Percentiles rank a stretch among this genome's conserved stretches.
Conservation (phyloP, 495 filamentous ascomycete genomes). For the Oidiodendron maius region DNA sequence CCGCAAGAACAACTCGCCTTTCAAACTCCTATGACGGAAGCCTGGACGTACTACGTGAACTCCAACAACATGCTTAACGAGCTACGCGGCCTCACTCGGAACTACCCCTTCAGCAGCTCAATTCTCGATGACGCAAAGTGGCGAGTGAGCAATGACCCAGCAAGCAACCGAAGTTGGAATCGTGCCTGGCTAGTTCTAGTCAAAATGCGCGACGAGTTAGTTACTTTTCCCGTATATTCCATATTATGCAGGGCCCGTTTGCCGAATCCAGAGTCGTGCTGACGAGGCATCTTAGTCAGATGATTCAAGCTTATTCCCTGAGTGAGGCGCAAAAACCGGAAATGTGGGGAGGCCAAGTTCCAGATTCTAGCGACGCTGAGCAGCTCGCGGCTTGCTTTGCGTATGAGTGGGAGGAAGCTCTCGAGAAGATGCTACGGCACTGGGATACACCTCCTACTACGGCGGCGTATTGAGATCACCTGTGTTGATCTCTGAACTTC, state of each 20-base stretch:
- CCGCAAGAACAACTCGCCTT: conserved; percentile 51
- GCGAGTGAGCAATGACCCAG: conserved; percentile 57
- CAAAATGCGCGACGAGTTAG: conserved; percentile 63
- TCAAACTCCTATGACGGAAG: conserved; percentile 57
- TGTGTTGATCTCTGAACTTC: no score
- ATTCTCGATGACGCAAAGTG: conserved; percentile 62
- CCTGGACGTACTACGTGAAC: conserved; percentile 70
- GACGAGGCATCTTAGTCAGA: conserved; percentile 42
- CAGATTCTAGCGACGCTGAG: conserved; percentile 44
- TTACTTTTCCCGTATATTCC: conserved; percentile 17
- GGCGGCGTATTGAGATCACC: conserved; percentile 17
- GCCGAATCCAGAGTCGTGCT: background rate
- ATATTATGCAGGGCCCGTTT: background rate
- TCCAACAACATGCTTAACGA: conserved; percentile 70
- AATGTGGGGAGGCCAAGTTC: conserved; percentile 66
- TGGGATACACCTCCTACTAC: conserved; percentile 56
- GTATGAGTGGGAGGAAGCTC: conserved; percentile 61
- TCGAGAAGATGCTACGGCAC: conserved; percentile 61
- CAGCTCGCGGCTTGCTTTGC: conserved; percentile 59
- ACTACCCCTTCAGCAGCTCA: conserved; percentile 68
- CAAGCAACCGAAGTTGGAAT: conserved; percentile 69
- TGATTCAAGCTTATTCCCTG: conserved; percentile 55
- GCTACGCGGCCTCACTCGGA: conserved; percentile 59
- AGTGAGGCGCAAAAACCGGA: conserved; percentile 54
- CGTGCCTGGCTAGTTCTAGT: conserved; percentile 68